Evolutionary conservation across 2,329 filamentous ascomycete species (phyloP), one percentile per base, ranked within the genome.

Genomic region (Capronia americana): DNA sequence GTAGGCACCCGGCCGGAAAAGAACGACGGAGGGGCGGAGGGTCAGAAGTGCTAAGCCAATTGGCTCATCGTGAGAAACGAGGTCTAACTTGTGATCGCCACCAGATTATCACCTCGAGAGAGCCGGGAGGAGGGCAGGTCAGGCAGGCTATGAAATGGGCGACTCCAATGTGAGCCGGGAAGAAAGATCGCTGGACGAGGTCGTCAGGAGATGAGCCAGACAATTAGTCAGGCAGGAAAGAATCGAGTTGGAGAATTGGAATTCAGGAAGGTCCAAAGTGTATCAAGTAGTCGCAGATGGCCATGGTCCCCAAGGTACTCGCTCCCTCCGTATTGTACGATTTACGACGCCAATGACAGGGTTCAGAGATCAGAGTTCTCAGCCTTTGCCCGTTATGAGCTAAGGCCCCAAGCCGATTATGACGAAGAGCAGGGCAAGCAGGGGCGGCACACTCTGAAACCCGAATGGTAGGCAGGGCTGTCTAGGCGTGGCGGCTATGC

Each of bases 21-120:
- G 17, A 48, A 28, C 12, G 38, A 53, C 58, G 44, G 53, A 26
- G 20, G 55, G 24, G 44, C 28, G 55, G 54, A 59, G 32, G 30
- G 28, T 57, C 65, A 50, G 63, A n/a, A 63, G 48, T 53, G 30
- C 55, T 64, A 46, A 56, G 63, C 63, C 63, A 56, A 57, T 48
- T 30, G 60, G 57, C 63, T 65, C 66, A 66, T 68, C 53, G 24
- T 46, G 55, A 41, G 38, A 7, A 24, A 7, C 12, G 14, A 44
- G 12, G 24, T 30, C 17, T 14, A 24, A 8, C 46, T 44, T 14
- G 7, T 24, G 55, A 20, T 46, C 55, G 55, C 55, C 55, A 57
- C 55, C 32, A 44, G 32, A 34, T 46, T 56, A 32, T 56, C 28
- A 57, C 12, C 55, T 57, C 20, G 17, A 32, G 7, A 44, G 28